phyloP scores from a whole-genome alignment of 345 rosid species.

The Zanthoxylum bungeanum region DNA sequence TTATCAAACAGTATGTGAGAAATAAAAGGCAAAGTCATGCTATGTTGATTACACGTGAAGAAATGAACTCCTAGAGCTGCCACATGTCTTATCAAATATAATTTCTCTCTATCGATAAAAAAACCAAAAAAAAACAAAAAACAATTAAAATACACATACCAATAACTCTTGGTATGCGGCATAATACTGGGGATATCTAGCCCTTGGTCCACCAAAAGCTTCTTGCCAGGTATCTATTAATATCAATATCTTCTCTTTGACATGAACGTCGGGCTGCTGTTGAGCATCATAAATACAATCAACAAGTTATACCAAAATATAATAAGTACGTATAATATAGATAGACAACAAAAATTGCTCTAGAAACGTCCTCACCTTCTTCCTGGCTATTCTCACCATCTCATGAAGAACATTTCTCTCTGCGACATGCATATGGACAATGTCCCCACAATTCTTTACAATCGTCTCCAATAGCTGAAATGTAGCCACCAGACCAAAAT shows the following conservation, averaged over 20 bases:
- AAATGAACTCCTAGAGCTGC: constrained; percentile 1
- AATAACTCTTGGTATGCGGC: constrained; percentile 94
- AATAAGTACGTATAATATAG: not conserved
- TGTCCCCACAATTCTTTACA: constrained; percentile 95
- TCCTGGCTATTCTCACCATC: constrained; percentile 90
- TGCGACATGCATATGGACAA: constrained; percentile 99
- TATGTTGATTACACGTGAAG: constrained; percentile 3
- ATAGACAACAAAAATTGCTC: constrained; percentile 6
- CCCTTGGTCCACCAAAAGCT: constrained; percentile 95
- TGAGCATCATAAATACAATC: constrained; percentile 27
- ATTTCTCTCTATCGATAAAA: constrained; percentile 1
- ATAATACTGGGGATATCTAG: constrained; percentile 98
- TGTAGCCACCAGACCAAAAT: constrained; percentile 21
- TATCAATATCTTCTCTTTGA: constrained; percentile 88
- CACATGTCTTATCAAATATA: constrained; percentile 11
- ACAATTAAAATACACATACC: constrained; percentile 48
- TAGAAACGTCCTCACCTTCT: constrained; percentile 59
- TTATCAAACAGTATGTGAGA: not conserved
- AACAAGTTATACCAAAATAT: constrained; percentile 22
- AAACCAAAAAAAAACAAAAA: constrained; percentile 9
- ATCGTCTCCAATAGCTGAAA: constrained; percentile 92
- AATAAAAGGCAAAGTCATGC: constrained; percentile 1
- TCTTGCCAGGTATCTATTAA: constrained; percentile 99
- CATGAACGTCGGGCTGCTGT: constrained; percentile 78
- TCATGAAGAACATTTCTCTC: constrained; percentile 94